Conservation (phyloP, 2,329 filamentous ascomycete species). For the Botryosphaeria agaves region DNA sequence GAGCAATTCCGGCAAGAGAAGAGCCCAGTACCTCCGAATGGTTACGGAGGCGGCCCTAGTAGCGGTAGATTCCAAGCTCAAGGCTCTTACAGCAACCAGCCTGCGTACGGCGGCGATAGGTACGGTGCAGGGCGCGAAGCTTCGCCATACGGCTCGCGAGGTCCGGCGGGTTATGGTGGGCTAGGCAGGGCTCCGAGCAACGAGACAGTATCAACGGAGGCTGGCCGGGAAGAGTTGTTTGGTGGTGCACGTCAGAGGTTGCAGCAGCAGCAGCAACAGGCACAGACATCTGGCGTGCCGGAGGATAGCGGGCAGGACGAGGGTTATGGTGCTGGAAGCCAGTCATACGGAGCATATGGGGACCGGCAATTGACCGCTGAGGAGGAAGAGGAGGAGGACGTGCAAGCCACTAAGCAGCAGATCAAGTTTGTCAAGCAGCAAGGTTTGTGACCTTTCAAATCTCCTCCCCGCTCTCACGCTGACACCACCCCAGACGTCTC, state of each 20-base stretch:
- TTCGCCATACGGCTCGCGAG: slow-evolving; percentile 15
- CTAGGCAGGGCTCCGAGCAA: slow-evolving; percentile 31
- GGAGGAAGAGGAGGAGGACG: slow-evolving; percentile 56
- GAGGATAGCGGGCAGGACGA: slow-evolving; percentile 2
- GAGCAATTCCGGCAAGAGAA: slow-evolving; percentile 23
- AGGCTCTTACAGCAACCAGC: slow-evolving; percentile 20
- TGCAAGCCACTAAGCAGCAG: slow-evolving; percentile 55
- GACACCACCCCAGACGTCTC: too few species aligned
- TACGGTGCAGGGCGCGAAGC: slow-evolving; percentile 23
- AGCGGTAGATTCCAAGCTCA: too few species aligned
- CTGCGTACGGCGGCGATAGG: slow-evolving; percentile 33
- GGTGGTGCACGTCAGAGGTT: slow-evolving; percentile 35
- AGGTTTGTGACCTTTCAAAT: too few species aligned
- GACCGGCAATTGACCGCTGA: slow-evolving; percentile 69
- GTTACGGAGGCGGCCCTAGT: slow-evolving; percentile 20
- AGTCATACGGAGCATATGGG: slow-evolving; percentile 36
- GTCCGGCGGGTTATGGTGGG: slow-evolving; percentile 27
- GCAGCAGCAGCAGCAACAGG: slow-evolving; percentile 27
- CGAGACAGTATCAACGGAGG: slow-evolving; percentile 32
- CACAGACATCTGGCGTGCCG: slow-evolving; percentile 2
- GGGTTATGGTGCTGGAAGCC: slow-evolving; percentile 8
- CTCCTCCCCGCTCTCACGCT: too few species aligned
- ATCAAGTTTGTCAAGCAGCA: slow-evolving; percentile 22
- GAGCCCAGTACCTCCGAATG: slow-evolving; percentile 23
- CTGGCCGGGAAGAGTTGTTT: slow-evolving; percentile 47